These are phyloP conservation scores for Dothiorella sarmentorum DNA, from an alignment of 2,329 filamentous ascomycete species.

Conservation along the genomic window DNA sequence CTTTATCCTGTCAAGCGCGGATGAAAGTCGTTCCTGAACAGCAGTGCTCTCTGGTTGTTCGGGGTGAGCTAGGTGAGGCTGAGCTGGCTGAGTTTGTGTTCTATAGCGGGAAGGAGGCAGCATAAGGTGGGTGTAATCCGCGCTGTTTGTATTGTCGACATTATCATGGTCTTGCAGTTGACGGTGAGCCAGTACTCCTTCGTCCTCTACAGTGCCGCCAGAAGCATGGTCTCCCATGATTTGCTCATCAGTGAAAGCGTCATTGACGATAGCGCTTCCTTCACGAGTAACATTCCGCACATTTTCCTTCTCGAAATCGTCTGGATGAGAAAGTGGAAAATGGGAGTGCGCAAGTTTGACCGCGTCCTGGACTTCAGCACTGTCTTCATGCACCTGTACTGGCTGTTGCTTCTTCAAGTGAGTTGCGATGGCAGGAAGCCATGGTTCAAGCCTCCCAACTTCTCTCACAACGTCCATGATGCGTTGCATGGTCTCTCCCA, in stretches of 20 bases:
- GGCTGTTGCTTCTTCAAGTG: background rate
- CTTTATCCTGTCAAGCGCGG: background rate
- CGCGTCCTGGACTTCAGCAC: no score
- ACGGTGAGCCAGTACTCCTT: background rate
- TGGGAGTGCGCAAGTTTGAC: no score
- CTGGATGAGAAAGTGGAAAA: background rate
- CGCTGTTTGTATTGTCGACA: background rate
- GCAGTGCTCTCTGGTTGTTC: no score
- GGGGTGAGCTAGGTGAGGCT: no score
- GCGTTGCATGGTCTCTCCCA: background rate
- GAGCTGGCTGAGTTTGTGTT: no score
- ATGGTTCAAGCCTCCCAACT: background rate
- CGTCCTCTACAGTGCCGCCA: background rate
- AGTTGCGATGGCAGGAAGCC: background rate
- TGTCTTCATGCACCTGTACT: background rate
- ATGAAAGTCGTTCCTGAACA: no score
- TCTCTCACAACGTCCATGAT: background rate
- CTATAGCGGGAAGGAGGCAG: background rate
- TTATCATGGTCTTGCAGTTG: background rate
- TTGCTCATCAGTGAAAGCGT: background rate
- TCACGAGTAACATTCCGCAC: background rate
- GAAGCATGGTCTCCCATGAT: background rate
- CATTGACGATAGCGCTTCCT: background rate
- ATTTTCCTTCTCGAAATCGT: background rate
- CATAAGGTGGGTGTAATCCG: background rate